Evolutionary conservation across 1,284 basidiomycete genomes (phyloP).

Genomic region (Laetiporus sulphureus): DNA sequence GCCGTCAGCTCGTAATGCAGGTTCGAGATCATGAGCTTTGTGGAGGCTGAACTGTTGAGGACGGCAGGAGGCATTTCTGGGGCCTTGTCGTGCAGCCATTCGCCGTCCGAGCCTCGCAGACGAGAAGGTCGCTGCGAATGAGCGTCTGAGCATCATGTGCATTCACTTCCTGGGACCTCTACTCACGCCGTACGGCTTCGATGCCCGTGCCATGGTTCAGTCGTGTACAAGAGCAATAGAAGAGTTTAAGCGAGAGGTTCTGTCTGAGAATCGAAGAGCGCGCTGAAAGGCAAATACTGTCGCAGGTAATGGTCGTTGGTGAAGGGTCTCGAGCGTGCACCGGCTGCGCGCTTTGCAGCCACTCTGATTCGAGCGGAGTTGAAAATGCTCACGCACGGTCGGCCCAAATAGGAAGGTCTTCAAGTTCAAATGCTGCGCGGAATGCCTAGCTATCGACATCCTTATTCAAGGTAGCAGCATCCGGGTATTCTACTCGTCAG

Average conservation of each 20-base stretch:
- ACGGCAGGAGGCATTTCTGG: slow-evolving; percentile 32
- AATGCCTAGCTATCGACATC: no score
- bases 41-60: slow-evolving; percentile 35
- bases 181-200: slow-evolving; percentile 48
- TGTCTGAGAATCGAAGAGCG: background rate
- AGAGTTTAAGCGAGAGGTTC: background rate
- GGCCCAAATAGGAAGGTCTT: slow-evolving; percentile 1
- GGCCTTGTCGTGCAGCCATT: slow-evolving; percentile 66
- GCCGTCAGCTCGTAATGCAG: slow-evolving; percentile 91
- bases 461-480: no score
- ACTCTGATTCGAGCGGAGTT: background rate
- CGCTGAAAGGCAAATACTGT: no score
- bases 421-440: background rate
- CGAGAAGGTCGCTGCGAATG: slow-evolving; percentile 38
- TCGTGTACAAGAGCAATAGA: no score
- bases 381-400: background rate
- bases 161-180: background rate
- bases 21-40: slow-evolving; percentile 78
- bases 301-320: no score
- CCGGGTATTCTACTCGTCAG: no score
- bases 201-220: slow-evolving; percentile 16
- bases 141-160: background rate
- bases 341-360: background rate
- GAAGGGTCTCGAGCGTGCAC: no score
- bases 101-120: slow-evolving; percentile 42